Evolutionary conservation across 495 filamentous ascomycete species (phyloP), one percentile per base, ranked within the genome.

Genomic region (Talaromyces liani): DNA sequence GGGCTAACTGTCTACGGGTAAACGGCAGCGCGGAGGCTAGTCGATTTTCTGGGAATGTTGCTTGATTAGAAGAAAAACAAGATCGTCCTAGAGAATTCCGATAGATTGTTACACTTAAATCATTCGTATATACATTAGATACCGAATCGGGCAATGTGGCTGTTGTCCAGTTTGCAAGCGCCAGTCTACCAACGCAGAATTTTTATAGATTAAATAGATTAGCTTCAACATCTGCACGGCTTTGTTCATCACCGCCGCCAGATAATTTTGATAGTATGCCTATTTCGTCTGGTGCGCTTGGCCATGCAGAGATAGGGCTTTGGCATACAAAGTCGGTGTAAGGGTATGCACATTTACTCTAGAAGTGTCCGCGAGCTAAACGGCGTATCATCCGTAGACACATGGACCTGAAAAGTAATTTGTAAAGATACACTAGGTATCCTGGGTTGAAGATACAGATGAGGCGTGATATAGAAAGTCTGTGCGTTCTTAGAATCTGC

Each of bases 241-340:
- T 49, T 16, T 49, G 18, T 9, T 49, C 8, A 18, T 49, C 16
- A 20, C 45, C 45, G 18, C 18, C 18, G 45, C 45, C 18, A 22
- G 45, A 49, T 49, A 0, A 20, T 20, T 27, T 54, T 29, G 51
- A 27, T 55, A 55, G 2, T 27, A 27, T 24, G 9, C 51, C 51
- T 55, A 29, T 25, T 55, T 55, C 51, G 25, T 55, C 51, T 29
- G 51, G 51, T 55, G 25, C 24, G 51, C 51, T 55, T 55, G 53
- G 53, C 22, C 20, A 25, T 22, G 18, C 10, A 56, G 53, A 56
- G 20, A n/a, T 56, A 27, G n/a, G 24, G 8, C 10, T 56, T 56
- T 29, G 53, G 22, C 53, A 56, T 29, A 56, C 53, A 56, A 56
- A 56, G 53, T 56, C 53, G 53, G 53, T 56, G 53, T 56, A 56